Evolutionary conservation across 2,329 filamentous ascomycete species (phyloP), one percentile per base, ranked within the genome.

Genomic region (Aureobasidium melanogenum): DNA sequence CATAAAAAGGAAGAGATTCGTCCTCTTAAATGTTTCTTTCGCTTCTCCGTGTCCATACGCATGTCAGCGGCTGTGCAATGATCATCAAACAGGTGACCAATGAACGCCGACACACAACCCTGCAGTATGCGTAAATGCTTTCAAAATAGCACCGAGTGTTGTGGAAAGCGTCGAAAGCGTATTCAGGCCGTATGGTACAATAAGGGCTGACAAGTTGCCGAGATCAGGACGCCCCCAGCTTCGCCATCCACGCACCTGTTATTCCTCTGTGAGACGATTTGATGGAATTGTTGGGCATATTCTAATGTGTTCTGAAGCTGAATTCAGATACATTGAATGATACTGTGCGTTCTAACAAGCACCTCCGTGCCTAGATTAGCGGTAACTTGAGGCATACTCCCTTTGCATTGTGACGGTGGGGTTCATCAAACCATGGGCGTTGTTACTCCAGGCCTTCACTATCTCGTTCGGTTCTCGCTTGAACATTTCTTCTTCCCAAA

Each of bases 151-250:
- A 54, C 22, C 22, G 26, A 54, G 15, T 15, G 24, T 30, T 32
- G 10, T 43, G 12, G 52, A 38, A 56, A 56, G 26, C 7, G n/a
- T 56, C 52, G 34, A 28, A n/a, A 15, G 38, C 52, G 52, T 56
- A 56, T 56, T 44, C 6, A 26, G 30, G n/a, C 38, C 54, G 54
- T 58, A 58, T 58, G 41, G 52, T 46, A 58, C 41, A 30, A 30
- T 30, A 30, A 30, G 8, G 4, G 4, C 28, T 41, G 14, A 28
- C 10, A n/a, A n/a, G n/a, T n/a, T 55, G 26, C 36, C 51, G 51
- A 43, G 26, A 12, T 41, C 5, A 17, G 22, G 22, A 44, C 26
- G 14, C 52, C 26, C 50, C 9, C 3, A 2, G 9, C 2, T n/a
- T 19, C 22, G 7, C 6, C 30, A 17, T 3, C n/a, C n/a, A 17